These are phyloP conservation scores for Macrolepiota fuliginosa DNA, from an alignment of 768 basidiomycete species.

Conservation along the genomic window DNA sequence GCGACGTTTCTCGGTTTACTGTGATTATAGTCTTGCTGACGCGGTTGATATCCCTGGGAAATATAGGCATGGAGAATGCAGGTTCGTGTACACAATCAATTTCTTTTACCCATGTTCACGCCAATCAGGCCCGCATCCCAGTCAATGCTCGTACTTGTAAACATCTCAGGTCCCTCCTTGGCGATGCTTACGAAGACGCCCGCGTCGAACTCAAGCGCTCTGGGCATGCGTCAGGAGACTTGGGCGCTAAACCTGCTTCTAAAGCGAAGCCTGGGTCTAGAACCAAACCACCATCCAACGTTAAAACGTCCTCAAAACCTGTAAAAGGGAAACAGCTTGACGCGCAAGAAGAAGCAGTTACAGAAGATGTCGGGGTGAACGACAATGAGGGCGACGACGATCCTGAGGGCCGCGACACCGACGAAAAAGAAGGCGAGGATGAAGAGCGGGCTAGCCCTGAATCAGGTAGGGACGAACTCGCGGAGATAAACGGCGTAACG, in stretches of 20 bases:
- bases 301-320: conserved; percentile 4
- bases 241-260: neutral
- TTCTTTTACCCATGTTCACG: neutral
- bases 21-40: neutral
- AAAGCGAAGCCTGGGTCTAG: conserved; percentile 16
- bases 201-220: neutral
- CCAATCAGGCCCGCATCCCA: conserved; percentile 18
- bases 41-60: neutral
- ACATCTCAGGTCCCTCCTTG: conserved; percentile 38
- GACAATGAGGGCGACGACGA: neutral
- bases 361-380: neutral
- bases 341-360: neutral
- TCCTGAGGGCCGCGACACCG: neutral
- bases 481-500: conserved; percentile 37
- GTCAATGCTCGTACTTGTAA: conserved; percentile 43
- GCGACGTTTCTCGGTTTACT: conserved; percentile 3
- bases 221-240: neutral
- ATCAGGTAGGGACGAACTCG: conserved; percentile 28
- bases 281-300: conserved; percentile 17
- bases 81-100: neutral
- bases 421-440: conserved; percentile 11
- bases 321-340: neutral
- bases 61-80: conserved; percentile 29
- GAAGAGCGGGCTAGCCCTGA: neutral
- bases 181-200: conserved; percentile 36